phyloP scores from a whole-genome alignment of 192 early-diverging fungal genomes.

The Entomortierella lignicola region DNA sequence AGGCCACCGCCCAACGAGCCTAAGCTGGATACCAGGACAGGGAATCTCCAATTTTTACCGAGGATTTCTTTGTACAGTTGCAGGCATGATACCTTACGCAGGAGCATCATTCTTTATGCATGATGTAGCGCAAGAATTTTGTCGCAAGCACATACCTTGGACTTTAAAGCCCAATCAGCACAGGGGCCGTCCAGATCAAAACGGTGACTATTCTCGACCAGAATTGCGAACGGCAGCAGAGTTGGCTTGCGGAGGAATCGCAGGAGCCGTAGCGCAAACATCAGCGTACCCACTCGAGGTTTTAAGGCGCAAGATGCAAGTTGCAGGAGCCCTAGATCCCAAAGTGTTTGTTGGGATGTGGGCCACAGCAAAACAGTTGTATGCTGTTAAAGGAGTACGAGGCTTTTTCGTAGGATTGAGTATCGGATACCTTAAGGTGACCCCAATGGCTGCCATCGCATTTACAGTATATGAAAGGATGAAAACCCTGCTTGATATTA shows the following conservation, averaged over 20 bases:
- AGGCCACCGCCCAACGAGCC: constrained; percentile 31
- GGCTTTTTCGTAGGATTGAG: constrained; percentile 97
- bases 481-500: constrained; percentile 68
- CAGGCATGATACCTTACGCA: constrained; percentile 97
- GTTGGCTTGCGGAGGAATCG: constrained; percentile 82
- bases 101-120: constrained; percentile 96
- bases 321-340: constrained; percentile 72
- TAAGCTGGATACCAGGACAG: constrained; percentile 20
- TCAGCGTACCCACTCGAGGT: constrained; percentile 94
- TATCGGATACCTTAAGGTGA: constrained; percentile 96
- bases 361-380: constrained; percentile 74
- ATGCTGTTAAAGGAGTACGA: constrained; percentile 69
- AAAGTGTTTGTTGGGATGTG: constrained; percentile 63
- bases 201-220: constrained; percentile 24
- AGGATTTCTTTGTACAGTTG: constrained; percentile 88
- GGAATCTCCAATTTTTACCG: constrained; percentile 90
- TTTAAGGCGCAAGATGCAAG: constrained; percentile 87
- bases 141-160: constrained; percentile 56
- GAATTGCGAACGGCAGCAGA: constrained; percentile 81
- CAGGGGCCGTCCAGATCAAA: constrained; percentile 28
- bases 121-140: constrained; percentile 74
- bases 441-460: constrained; percentile 91
- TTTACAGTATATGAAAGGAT: constrained; percentile 89
- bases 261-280: constrained; percentile 89
- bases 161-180: constrained; percentile 30